Base-by-base conservation (phyloP, 352 stramenopile species). In the Nothophytophthora sp. region DNA sequence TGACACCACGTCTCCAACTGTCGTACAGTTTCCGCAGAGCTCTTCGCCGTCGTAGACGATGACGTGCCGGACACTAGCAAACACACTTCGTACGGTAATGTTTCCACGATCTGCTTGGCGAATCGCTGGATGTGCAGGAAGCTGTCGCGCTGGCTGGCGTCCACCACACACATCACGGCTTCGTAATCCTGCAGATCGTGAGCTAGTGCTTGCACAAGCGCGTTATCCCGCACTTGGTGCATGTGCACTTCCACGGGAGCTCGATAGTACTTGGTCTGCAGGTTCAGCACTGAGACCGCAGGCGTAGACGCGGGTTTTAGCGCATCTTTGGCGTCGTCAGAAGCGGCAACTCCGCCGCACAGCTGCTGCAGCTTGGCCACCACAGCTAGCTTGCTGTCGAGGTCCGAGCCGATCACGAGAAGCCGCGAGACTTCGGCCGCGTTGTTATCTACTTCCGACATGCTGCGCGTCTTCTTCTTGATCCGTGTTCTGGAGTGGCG, bases 191-290 rank as follows among this genome's bases (percentile, higher is more conserved):
- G 42, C 7, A 72, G 53, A 0, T 76, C 63, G 33, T 83, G 59
- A 16, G 54, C 38, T 11, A 92, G 46, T n/a, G 44, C 44, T 9
- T 50, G 49, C n/a, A 63, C 23, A 1, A 65, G 63, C n/a, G 53
- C 43, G 28, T 84, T 82, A 20, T 81, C 60, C 2, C 48, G 52
- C 29, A 89, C 58, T 2, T 64, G 50, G 27, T 82, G 70, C 24
- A 70, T 45, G 36, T 88, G 76, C 32, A 89, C 50, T 28, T 86
- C 69, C 12, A 92, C 60, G 0, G 47, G 22, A 2, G 81, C 81
- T 11, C 56, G 68, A 59, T 92, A 92, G 53, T 92, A 92, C 57
- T 90, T 88, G 32, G 74, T 88, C 38, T 60, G 42, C 23, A 92
- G 55, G 15, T 54, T 66, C 48, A 88, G 61, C 28, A 49, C 28